Base-by-base conservation (phyloP, 139 green algal species). In the Chlorella sorokiniana region DNA sequence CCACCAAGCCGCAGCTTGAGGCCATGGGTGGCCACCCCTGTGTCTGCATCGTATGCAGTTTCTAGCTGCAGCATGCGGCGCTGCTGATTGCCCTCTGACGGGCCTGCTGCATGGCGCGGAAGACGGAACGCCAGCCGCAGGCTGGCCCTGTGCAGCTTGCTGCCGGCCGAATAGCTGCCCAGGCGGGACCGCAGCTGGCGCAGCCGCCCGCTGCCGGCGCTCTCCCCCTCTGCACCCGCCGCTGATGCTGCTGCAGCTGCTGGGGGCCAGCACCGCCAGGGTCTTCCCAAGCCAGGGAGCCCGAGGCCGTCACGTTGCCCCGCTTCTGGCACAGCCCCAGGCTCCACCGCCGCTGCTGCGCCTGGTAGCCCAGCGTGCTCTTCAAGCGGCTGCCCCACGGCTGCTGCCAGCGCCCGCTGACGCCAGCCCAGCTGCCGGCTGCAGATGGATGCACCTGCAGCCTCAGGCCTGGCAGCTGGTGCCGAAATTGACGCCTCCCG, bases 401-500 rank as follows among this genome's bases (percentile, higher is more conserved):
- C 37, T 79, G 73, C 73, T 64, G 73, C 73, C 73, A 79, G 11
- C 38, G 35, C 25, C 73, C 73, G 54, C 73, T 79, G 31, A 79
- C 73, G 14, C 69, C 73, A 35, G 69, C 37, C 73, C 73, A 79
- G 35, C 54, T 68, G 23, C 27, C 16, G 20, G 40, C 33, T 0
- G 35, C 8, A 38, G 33, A 45, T 33, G 73, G 51, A 3, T 48
- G 33, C 25, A 68, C 7, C 54, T 79, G 54, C 25, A 79, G 54
- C 33, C 59, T 38, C 52, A 79, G 11, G 22, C 73, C 51, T 1
- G 73, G 73, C 73, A 79, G 35, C 3, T 41, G 73, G 16, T n/a
- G 42, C n/a, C 42, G 69, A 8, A 8, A 41, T 41, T 38, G 40
- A 40, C 3, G 37, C 42, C 61, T 16, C 2, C 14, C 62, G 8